These are phyloP conservation scores for Asterophora lycoperdoides DNA, from an alignment of 768 basidiomycete species.

Conservation along the genomic window DNA sequence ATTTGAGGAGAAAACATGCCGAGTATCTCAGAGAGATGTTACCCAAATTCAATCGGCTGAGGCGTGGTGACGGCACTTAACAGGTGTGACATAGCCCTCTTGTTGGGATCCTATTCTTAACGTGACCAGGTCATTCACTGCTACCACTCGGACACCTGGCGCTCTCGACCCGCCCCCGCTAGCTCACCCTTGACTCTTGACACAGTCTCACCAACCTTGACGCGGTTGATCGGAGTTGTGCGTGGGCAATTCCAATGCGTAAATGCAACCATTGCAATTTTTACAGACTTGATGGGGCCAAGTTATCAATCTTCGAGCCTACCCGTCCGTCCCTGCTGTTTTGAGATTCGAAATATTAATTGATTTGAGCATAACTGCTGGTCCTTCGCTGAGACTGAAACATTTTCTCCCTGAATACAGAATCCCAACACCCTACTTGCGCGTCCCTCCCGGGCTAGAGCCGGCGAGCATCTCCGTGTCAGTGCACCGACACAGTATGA, in stretches of 20 bases:
- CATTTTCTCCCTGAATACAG: not conserved
- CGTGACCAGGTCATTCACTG: not conserved
- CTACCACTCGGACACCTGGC: not conserved
- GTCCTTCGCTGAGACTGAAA: too few species aligned
- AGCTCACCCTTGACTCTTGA: not conserved
- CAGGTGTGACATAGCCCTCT: conserved; percentile 7
- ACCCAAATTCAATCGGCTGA: conserved; percentile 79
- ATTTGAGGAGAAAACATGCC: conserved; percentile 80
- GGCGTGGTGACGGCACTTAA: conserved; percentile 53
- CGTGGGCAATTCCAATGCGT: not conserved
- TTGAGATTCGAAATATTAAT: not conserved
- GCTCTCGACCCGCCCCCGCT: not conserved
- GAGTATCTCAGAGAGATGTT: conserved; percentile 92
- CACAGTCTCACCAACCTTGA: not conserved
- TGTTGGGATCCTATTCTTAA: not conserved
- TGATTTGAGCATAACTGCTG: not conserved
- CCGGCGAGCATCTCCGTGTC: not conserved
- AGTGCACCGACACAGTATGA: too few species aligned
- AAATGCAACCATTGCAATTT: not conserved
- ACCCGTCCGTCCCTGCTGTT: too few species aligned
- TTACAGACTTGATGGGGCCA: not conserved
- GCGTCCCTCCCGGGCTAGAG: not conserved
- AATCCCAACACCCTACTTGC: not conserved
- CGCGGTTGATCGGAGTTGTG: not conserved
- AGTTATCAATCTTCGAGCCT: too few species aligned